Percentiles rank a stretch among this genome's conserved stretches.
Evolutionary conservation across 2,329 filamentous ascomycete genomes (phyloP).

Genomic region (Nigrospora sphaerica): DNA sequence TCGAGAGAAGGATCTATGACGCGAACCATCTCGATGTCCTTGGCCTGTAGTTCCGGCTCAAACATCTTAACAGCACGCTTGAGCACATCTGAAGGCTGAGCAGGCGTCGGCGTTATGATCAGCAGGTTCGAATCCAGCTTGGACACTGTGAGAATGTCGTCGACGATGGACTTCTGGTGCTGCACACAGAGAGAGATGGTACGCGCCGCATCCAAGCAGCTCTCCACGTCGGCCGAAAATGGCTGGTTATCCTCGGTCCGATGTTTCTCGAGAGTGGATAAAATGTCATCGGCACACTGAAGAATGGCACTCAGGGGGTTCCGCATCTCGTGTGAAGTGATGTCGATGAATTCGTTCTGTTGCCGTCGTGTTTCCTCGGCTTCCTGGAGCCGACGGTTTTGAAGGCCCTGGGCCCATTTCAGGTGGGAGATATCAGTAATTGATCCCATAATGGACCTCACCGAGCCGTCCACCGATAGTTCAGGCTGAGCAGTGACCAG

Average conservation of each 20-base stretch:
- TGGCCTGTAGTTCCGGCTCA: conserved; percentile 48
- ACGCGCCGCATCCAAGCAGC: conserved; percentile 46
- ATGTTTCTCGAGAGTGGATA: conserved; percentile 12
- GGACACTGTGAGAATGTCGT: conserved; percentile 39
- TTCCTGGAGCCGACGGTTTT: conserved; percentile 26
- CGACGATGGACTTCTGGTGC: conserved; percentile 47
- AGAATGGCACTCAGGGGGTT: conserved; percentile 49
- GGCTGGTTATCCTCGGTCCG: conserved; percentile 13
- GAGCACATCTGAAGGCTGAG: conserved; percentile 44
- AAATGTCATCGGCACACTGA: conserved; percentile 50
- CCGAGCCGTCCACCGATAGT: conserved; percentile 20
- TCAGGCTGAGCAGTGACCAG: conserved; percentile 28
- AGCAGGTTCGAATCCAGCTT: conserved; percentile 50
- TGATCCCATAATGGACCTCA: conserved; percentile 31
- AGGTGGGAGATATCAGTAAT: conserved; percentile 36
- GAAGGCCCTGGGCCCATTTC: conserved; percentile 32
- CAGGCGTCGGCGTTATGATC: conserved; percentile 46
- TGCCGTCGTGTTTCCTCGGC: conserved; percentile 33
- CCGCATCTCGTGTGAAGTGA: conserved; percentile 43
- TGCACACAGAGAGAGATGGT: conserved; percentile 50
- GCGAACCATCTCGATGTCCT: conserved; percentile 44
- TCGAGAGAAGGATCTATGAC: conserved; percentile 39
- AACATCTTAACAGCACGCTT: conserved; percentile 51
- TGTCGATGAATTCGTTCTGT: conserved; percentile 50
- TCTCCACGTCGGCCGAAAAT: conserved; percentile 29